Evolutionary conservation across 805 yeast species (phyloP).

Genomic region (Candida sithepensis): DNA sequence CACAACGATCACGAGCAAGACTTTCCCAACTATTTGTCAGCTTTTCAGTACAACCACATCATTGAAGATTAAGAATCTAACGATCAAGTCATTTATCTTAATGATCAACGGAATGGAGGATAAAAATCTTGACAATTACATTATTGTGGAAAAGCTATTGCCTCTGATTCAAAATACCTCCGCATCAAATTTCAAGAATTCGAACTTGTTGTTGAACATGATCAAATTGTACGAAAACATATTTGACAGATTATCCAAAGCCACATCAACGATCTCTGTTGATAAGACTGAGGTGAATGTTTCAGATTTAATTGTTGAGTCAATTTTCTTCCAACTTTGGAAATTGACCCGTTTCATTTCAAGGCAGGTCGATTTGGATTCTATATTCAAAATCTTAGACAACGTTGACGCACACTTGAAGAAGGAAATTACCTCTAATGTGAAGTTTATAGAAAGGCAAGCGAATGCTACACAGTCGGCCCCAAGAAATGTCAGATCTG

Average conservation of each 20-base stretch:
- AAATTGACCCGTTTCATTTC: slow-evolving; percentile 25
- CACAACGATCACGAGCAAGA: slow-evolving; percentile 63
- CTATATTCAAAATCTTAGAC: slow-evolving; percentile 13
- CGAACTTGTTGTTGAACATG: slow-evolving; percentile 28
- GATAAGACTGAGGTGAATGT: slow-evolving; percentile 23
- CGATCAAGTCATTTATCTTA: slow-evolving; percentile 56
- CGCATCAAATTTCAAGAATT: slow-evolving; percentile 28
- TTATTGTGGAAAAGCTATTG: slow-evolving; percentile 73
- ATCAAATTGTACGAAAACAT: slow-evolving; percentile 28
- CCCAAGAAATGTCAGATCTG: not conserved
- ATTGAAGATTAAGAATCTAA: slow-evolving; percentile 67
- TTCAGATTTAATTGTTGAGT: slow-evolving; percentile 28
- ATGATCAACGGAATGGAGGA: slow-evolving; percentile 41
- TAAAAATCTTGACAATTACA: slow-evolving; percentile 64
- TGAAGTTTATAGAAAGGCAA: slow-evolving; percentile 7
- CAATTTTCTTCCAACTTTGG: slow-evolving; percentile 34
- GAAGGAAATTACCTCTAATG: slow-evolving; percentile 13
- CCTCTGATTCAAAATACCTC: slow-evolving; percentile 56
- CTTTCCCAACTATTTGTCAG: slow-evolving; percentile 69
- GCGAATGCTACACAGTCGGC: not conserved
- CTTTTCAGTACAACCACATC: slow-evolving; percentile 84
- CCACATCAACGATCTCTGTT: slow-evolving; percentile 21
- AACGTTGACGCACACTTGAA: slow-evolving; percentile 20
- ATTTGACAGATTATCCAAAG: slow-evolving; percentile 23
- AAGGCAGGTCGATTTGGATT: slow-evolving; percentile 20